These are phyloP conservation scores for Yueomyces sp. DNA, from an alignment of 1,139 yeast genomes.

Conservation along the genomic window DNA sequence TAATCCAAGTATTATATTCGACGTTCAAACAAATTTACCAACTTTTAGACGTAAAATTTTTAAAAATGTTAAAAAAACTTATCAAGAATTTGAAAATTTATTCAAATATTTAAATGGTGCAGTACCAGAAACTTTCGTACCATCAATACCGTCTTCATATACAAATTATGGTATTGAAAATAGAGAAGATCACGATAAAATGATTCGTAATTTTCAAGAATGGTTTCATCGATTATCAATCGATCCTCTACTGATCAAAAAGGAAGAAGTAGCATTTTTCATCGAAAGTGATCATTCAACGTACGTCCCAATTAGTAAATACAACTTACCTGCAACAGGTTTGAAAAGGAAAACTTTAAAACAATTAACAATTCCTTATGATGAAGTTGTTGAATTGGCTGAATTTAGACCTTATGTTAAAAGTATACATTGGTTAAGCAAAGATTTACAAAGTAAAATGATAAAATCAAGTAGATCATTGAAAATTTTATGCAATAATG, in stretches of 20 bases:
- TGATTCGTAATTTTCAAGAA: constrained; percentile 52
- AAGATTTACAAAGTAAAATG: constrained; percentile 42
- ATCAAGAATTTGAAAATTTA: constrained; percentile 61
- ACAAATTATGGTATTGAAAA: constrained; percentile 77
- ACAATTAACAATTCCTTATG: constrained; percentile 85
- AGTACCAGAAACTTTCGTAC: constrained; percentile 86
- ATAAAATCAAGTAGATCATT: constrained; percentile 44
- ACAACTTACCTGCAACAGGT: constrained; percentile 59
- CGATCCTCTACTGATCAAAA: constrained; percentile 71
- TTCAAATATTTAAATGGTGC: constrained; percentile 69
- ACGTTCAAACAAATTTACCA: constrained; percentile 46
- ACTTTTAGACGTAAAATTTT: constrained; percentile 61
- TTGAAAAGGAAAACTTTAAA: constrained; percentile 77
- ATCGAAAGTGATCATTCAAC: constrained; percentile 78
- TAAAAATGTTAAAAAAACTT: constrained; percentile 70
- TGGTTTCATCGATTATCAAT: constrained; percentile 73
- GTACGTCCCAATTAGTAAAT: constrained; percentile 50
- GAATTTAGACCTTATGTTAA: constrained; percentile 80
- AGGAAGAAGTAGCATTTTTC: constrained; percentile 80
- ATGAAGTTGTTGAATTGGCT: constrained; percentile 69
- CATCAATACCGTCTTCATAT: constrained; percentile 63
- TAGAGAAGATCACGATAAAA: constrained; percentile 59
- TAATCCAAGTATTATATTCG: constrained; percentile 27
- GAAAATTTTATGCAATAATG: constrained; percentile 42
- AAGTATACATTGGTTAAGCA: constrained; percentile 50